Evolutionary conservation across 2,329 filamentous ascomycete genomes (phyloP), one percentile per base, ranked within the genome.

Genomic region (Pleomassaria siparia): DNA sequence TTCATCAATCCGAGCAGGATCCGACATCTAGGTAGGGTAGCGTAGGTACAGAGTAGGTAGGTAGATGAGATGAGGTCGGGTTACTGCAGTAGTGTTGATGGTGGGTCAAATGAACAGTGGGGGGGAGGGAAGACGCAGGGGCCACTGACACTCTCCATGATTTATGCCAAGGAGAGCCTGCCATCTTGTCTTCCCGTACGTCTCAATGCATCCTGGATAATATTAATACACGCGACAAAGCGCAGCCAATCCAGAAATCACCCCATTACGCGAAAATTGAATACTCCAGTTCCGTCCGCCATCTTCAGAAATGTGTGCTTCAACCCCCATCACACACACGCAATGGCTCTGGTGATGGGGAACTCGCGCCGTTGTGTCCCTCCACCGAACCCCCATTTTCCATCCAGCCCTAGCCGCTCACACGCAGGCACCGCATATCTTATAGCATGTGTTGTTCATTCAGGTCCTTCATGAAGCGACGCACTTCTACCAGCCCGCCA

Each of bases 391-490:
- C 59, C 63, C 64, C 64, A 66, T 66, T 62, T 54, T 66, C 58
- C 49, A 50, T 66, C 58, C 49, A 50, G 57, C 56, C 56, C 47
- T 51, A 32, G 26, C 44, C 28, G 28, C 25, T 40, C 44, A 40
- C 45, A 29, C 15, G 48, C 47, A 25, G 25, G 35, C 44, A 28
- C 20, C 40, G 37, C 43, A 47, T 41, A 16, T 35, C 49, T 61
- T 60, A 62, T 59, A 68, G 53, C 47, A 70, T 70, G 66, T 51
- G 63, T 43, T 55, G 60, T 43, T 59, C 59, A 43, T 49, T 67
- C 55, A 69, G 59, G 63, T 58, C 49, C 49, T 45, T 67, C 54
- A 66, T 69, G 65, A 70, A 69, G 64, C 63, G 66, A 40, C 55
- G 61, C 45, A 45, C 59, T 9, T 62, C 64, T 9, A 51, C 59